Conservation (phyloP, 2,329 filamentous ascomycete genomes). For the Monilinia fructigena region DNA sequence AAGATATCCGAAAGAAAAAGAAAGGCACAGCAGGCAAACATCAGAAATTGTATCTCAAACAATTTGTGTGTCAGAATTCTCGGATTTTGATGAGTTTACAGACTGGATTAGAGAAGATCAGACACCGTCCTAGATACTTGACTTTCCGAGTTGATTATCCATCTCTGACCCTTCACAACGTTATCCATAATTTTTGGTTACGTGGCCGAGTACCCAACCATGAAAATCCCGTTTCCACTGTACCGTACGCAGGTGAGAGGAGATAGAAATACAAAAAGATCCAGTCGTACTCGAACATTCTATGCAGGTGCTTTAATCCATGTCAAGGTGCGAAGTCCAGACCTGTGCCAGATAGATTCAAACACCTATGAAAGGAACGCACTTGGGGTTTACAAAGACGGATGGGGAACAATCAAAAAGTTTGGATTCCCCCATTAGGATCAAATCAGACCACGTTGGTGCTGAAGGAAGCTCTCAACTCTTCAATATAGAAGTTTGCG, state of each 20-base stretch:
- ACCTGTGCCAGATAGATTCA: neutral
- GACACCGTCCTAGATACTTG: neutral
- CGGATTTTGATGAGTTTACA: too few relatives aligned
- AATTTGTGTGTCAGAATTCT: neutral
- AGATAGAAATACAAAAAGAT: neutral
- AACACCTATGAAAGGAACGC: neutral
- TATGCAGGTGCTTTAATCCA: conserved; percentile 10
- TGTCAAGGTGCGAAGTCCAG: conserved; percentile 4
- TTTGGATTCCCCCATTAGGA: neutral
- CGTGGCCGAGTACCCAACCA: neutral
- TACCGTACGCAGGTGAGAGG: neutral
- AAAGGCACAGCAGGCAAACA: conserved; percentile 5
- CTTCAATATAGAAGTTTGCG: neutral
- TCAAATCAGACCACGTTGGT: neutral
- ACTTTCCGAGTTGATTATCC: neutral
- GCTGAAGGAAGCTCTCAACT: neutral
- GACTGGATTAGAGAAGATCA: neutral
- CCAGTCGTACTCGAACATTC: neutral
- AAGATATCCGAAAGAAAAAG: conserved; percentile 3
- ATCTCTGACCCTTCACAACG: neutral
- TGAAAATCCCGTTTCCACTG: neutral
- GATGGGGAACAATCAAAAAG: neutral
- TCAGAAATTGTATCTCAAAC: neutral
- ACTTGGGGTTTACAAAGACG: neutral
- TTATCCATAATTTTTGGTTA: neutral